A percentile compares a stretch with the other conserved stretches of the same genome.
Evolutionary conservation across 164 flowering plant genomes (phyloP).

Genomic region (Platanus orientalis): DNA sequence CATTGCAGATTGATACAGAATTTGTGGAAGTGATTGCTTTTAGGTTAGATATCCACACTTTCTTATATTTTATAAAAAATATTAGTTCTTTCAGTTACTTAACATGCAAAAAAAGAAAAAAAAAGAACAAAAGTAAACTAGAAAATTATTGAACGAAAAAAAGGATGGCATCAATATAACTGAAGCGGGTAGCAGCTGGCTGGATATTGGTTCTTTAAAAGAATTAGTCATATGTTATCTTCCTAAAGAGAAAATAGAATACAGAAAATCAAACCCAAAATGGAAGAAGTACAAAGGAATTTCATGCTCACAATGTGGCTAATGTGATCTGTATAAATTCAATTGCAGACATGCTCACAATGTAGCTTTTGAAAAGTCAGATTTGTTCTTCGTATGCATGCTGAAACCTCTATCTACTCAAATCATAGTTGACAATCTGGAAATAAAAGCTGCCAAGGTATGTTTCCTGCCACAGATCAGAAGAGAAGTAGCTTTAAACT

Average conservation of each 20-base stretch:
- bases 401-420: slow-evolving; percentile 57
- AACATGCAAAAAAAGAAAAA: too few relatives aligned
- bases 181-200: too few relatives aligned
- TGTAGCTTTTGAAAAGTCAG: slow-evolving; percentile 82
- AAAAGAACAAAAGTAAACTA: too few relatives aligned
- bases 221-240: too few relatives aligned
- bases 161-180: too few relatives aligned
- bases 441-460: slow-evolving; percentile 89
- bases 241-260: too few relatives aligned
- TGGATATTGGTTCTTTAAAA: too few relatives aligned
- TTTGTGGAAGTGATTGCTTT: slow-evolving; percentile 87
- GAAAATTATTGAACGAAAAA: too few relatives aligned
- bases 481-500: not conserved
- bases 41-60: slow-evolving; percentile 42
- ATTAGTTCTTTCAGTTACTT: too few relatives aligned
- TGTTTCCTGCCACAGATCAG: not conserved
- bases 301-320: too few relatives aligned
- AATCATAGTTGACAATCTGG: slow-evolving; percentile 59
- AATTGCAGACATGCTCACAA: slow-evolving; percentile 73
- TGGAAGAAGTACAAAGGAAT: too few relatives aligned
- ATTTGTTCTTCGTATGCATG: slow-evolving; percentile 84
- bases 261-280: too few relatives aligned
- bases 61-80: not conserved
- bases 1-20: slow-evolving; percentile 73
- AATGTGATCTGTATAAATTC: not conserved